A percentile compares a stretch with the other conserved stretches of the same genome.
Conservation (phyloP, 2,329 filamentous ascomycete genomes). For the Cladosporium sp. region DNA sequence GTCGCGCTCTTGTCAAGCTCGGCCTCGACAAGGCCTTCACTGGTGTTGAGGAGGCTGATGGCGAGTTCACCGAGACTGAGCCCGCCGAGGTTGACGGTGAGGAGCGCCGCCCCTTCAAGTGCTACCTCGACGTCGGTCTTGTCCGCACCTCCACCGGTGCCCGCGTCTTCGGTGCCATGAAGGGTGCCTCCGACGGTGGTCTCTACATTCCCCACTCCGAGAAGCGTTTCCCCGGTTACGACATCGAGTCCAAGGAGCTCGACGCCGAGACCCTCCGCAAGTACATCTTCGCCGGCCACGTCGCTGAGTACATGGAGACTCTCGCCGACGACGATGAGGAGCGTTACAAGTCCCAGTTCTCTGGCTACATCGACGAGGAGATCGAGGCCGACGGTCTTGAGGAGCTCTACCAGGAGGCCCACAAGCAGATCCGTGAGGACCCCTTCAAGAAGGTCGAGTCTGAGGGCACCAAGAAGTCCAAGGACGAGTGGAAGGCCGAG, state of each 20-base stretch:
- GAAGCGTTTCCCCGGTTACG: constrained; percentile 99
- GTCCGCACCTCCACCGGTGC: constrained; percentile 96
- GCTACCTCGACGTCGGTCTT: constrained; percentile 96
- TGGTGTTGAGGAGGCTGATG: constrained; percentile 95
- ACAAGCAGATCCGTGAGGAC: constrained; percentile 95
- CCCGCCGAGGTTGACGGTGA: constrained; percentile 86
- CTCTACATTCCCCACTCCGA: constrained; percentile 97
- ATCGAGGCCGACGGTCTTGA: constrained; percentile 95
- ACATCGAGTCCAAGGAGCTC: constrained; percentile 96
- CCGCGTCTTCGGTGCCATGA: constrained; percentile 98
- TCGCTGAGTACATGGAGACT: constrained; percentile 99
- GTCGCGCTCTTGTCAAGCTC: constrained; percentile 96
- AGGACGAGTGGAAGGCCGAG: constrained; percentile 75
- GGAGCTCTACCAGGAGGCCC: constrained; percentile 92
- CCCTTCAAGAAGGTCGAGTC: constrained; percentile 88
- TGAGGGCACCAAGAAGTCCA: constrained; percentile 84
- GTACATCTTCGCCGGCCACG: constrained; percentile 98
- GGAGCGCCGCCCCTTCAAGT: constrained; percentile 96
- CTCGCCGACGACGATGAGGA: constrained; percentile 99
- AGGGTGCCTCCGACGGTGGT: constrained; percentile 98
- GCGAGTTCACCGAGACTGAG: constrained; percentile 95
- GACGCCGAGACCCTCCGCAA: constrained; percentile 95
- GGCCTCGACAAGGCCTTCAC: constrained; percentile 88
- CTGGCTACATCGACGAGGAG: constrained; percentile 95
- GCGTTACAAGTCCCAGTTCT: constrained; percentile 98